Base-by-base conservation (phyloP, 2,329 filamentous ascomycete species). In the Alternaria gaisen region DNA sequence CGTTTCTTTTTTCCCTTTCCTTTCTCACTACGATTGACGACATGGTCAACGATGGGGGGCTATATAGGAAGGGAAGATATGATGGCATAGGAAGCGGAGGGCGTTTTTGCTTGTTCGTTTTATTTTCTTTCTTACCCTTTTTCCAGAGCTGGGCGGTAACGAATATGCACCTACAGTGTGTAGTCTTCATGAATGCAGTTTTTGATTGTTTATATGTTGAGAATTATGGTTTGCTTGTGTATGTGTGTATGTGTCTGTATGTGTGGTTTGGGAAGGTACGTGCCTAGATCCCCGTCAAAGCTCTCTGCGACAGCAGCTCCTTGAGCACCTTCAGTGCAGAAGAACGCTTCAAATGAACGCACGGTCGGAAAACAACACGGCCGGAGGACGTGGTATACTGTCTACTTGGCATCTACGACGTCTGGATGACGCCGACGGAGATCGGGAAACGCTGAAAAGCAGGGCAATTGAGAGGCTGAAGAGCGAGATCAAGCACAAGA, bases 171-270 rank as follows among this genome's bases (percentile, higher is more conserved):
- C 53, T 54, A 57, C 46, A 30, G 44, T 51, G 18, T 51, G 53
- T 63, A 55, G 53, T 63, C 20, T 55, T 54, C 24, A 50, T 55
- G 32, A 60, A 63, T 57, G 43, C 57, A 55, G 48, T 53, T 56
- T 30, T 34, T 9, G 46, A 26, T 36, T 50, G 30, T 50, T 50
- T 11, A 24, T 8, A 22, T 22, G 32, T 26, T 50, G 7, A 5
- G 6, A 16, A 7, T 20, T 9, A 4, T 22, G 20, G 8, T 28
- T 24, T n/a, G 14, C n/a, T 36, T 50, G 46, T 42, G 4, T 0
- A 24, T 42, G 20, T 12, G 3, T 42, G 2, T 10, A n/a, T 20
- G 0, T 10, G 10, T 40, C n/a, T n/a, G n/a, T n/a, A n/a, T 12
- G n/a, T 20, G n/a, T 20, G 1, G 16, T n/a, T 36, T 36, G 32